Base-by-base conservation (phyloP, 1,284 basidiomycete genomes). In the Ganoderma resinaceum region DNA sequence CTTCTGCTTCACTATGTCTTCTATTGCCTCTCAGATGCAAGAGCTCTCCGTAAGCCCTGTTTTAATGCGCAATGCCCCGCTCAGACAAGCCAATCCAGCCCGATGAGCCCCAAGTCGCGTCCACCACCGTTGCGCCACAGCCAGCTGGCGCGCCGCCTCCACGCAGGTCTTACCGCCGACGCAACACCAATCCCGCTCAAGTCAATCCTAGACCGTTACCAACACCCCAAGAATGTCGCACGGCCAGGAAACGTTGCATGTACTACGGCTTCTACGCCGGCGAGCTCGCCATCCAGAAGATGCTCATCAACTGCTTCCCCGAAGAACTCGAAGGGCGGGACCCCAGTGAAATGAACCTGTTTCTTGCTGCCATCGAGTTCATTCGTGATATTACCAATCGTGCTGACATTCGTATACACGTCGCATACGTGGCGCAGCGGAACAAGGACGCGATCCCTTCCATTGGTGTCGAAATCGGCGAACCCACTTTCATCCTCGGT, bases 141-240 rank as follows among this genome's bases (percentile, higher is more conserved):
- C 2, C 23, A 26, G 46, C 12, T 26, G 23, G 11, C 9, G 23
- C 9, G 46, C 23, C 3, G 23, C 11, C 46, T 9, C 1, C 1
- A 12, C 40, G 16, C 40, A 20, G 18, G 40, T 20, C 4, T 42
- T 7, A 20, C 40, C 40, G 1, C 1, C 23, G 23, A 49, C 46
- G n/a, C 46, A 14, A 1, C 14, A 14, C 9, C 23, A 26, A 49
- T 14, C 46, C 46, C 23, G 11, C 11, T 49, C 46, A 35, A 40
- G 62, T 63, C 53, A 31, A 58, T 29, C 55, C 52, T 9, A 53
- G 40, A n/a, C 62, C 62, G 8, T 43, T 63, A 20, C 62, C 62
- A 6, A 38, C 62, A 26, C 26, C 20, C 18, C 29, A 57, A 16
- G 62, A 57, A 11, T 63, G 40, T 20, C 38, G 18, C 14, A 23